These are phyloP conservation scores for Candolleomyces efflorescens DNA, from an alignment of 768 basidiomycete genomes.

Conservation along the genomic window DNA sequence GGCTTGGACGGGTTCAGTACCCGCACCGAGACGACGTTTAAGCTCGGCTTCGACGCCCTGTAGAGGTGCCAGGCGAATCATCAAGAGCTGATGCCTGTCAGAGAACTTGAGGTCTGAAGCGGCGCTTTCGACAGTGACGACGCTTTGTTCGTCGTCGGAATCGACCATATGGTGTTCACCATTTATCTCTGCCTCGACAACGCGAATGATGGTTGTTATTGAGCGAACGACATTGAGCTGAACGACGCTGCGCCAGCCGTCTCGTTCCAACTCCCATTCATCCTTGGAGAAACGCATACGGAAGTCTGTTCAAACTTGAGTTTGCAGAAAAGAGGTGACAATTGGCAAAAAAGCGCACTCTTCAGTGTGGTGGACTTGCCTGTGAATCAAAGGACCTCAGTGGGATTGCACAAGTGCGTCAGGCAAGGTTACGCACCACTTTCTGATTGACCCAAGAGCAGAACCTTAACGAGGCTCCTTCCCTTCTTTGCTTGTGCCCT, in stretches of 20 bases:
- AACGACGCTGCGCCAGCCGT: conserved; percentile 72
- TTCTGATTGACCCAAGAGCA: conserved; percentile 64
- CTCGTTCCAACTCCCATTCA: conserved; percentile 64
- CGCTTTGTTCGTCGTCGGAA: conserved; percentile 28
- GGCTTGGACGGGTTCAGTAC: conserved; percentile 32
- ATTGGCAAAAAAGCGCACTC: conserved; percentile 31
- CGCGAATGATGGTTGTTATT: conserved; percentile 60
- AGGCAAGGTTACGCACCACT: conserved; percentile 42
- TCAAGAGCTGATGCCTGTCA: conserved; percentile 48
- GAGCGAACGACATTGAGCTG: conserved; percentile 78
- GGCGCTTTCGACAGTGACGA: conserved; percentile 13
- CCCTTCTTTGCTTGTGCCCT: conserved; percentile 38
- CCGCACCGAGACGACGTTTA: conserved; percentile 54
- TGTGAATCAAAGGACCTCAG: conserved; percentile 16
- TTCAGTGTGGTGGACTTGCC: conserved; percentile 71
- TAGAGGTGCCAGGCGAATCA: conserved; percentile 60
- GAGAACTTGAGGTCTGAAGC: conserved; percentile 37
- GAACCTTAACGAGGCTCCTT: conserved; percentile 47
- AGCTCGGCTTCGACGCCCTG: conserved; percentile 59
- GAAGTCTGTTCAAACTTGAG: conserved; percentile 45
- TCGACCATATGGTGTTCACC: conserved; percentile 27
- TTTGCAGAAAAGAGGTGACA: not conserved
- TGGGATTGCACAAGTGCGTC: conserved; percentile 1
- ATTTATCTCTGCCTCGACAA: conserved; percentile 52
- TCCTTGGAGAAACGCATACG: conserved; percentile 62